These are phyloP conservation scores for Entomortierella beljakovae DNA, from an alignment of 192 early-diverging fungal species.

Conservation along the genomic window DNA sequence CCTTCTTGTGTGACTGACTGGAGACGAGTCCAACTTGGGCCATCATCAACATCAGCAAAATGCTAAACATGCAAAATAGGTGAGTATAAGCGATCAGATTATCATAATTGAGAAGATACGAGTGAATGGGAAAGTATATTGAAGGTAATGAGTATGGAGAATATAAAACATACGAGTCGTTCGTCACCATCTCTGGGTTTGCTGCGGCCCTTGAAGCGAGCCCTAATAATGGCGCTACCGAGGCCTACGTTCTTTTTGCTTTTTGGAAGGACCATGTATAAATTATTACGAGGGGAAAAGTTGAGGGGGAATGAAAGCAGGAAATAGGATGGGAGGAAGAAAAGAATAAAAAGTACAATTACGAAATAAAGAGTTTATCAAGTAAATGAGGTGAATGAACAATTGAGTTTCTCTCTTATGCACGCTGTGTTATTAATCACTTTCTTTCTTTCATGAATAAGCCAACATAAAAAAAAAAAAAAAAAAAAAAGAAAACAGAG, in stretches of 20 bases:
- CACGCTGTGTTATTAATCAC: too few species aligned
- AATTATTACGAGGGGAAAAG: not conserved
- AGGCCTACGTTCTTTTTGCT: conserved; percentile 61
- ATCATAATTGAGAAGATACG: not conserved
- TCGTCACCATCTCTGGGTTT: conserved; percentile 57
- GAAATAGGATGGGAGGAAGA: not conserved
- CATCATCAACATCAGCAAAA: conserved; percentile 88
- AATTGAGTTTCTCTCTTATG: not conserved
- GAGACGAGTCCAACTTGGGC: conserved; percentile 85
- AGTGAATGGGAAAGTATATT: not conserved
- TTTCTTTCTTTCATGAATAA: too few species aligned
- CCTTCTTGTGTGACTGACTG: conserved; percentile 97
- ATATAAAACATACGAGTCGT: conserved; percentile 44
- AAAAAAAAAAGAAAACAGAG: too few species aligned
- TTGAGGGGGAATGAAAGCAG: not conserved
- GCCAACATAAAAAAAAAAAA: too few species aligned
- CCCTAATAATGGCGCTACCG: conserved; percentile 60
- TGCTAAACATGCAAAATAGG: conserved; percentile 59
- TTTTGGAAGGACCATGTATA: conserved; percentile 50
- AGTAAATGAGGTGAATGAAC: not conserved
- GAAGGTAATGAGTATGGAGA: not conserved
- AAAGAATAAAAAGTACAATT: not conserved
- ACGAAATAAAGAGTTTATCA: not conserved
- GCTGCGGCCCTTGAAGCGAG: conserved; percentile 59
- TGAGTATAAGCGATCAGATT: not conserved